Evolutionary conservation across 1,139 yeast genomes (phyloP).

Genomic region (Kodamaea suecica): DNA sequence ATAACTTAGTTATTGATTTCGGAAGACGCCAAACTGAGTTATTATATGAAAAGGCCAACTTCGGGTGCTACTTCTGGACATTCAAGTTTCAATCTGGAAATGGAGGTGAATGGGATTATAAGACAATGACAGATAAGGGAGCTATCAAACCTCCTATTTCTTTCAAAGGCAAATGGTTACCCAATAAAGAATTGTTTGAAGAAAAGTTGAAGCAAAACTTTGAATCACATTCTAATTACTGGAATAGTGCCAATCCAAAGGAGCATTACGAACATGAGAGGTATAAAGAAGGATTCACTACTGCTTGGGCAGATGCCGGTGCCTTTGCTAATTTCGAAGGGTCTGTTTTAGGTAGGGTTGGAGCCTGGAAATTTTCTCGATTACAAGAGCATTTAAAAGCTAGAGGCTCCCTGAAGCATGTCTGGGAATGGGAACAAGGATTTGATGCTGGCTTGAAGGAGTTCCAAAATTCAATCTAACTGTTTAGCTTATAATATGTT

Average conservation of each 20-base stretch:
- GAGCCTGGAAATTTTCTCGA: conserved; percentile 59
- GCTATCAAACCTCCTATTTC: conserved; percentile 38
- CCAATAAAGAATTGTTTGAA: conserved; percentile 44
- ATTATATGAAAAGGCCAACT: conserved; percentile 51
- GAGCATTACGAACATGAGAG: conserved; percentile 78
- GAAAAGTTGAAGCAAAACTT: conserved; percentile 37
- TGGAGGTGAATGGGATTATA: conserved; percentile 96
- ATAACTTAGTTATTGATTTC: conserved; percentile 33
- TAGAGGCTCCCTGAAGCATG: conserved; percentile 52
- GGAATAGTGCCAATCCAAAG: conserved; percentile 58
- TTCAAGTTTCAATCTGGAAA: conserved; percentile 81
- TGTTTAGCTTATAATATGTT: background rate
- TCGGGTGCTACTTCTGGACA: conserved; percentile 89
- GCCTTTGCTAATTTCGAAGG: conserved; percentile 68
- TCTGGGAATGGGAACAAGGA: conserved; percentile 93
- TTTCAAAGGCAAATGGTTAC: conserved; percentile 25
- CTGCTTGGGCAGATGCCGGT: conserved; percentile 70
- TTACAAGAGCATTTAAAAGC: conserved; percentile 53
- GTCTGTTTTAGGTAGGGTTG: conserved; percentile 68
- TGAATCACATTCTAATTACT: conserved; percentile 56
- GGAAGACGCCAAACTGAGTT: conserved; percentile 42
- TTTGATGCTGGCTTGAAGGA: conserved; percentile 57
- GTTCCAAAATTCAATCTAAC: conserved; percentile 19
- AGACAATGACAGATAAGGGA: conserved; percentile 70
- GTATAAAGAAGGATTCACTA: conserved; percentile 68